Conservation (phyloP, 495 filamentous ascomycete species). For the Aspergillus bertholletiae region DNA sequence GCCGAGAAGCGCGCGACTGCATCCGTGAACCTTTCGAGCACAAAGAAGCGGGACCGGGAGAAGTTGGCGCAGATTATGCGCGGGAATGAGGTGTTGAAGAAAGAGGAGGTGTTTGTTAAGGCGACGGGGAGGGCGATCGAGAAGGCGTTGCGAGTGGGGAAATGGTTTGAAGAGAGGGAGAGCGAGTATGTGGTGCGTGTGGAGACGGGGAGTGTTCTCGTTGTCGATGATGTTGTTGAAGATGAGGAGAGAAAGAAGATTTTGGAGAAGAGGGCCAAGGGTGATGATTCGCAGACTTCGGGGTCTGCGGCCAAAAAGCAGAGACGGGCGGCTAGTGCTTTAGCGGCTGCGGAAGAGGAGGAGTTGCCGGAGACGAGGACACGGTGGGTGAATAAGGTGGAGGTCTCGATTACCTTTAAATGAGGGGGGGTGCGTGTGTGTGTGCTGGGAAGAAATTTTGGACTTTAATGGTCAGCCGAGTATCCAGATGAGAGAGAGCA, state of each 20-base stretch:
- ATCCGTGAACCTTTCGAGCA: constrained; percentile 33
- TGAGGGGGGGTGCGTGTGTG: constrained; percentile 25
- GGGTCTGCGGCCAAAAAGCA: constrained; percentile 35
- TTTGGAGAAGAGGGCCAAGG: constrained; percentile 16
- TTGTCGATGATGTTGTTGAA: constrained; percentile 68
- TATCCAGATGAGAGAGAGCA: no score
- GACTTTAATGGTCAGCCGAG: not conserved
- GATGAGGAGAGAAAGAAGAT: constrained; percentile 26
- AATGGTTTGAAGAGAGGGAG: constrained; percentile 53
- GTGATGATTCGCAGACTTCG: constrained; percentile 1
- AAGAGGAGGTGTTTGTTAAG: constrained; percentile 67
- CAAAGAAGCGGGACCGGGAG: constrained; percentile 38
- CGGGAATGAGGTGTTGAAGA: constrained; percentile 31
- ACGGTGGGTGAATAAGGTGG: constrained; percentile 62
- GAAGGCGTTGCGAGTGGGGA: constrained; percentile 60
- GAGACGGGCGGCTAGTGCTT: constrained; percentile 26
- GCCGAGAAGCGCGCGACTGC: constrained; percentile 57
- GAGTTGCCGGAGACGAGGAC: constrained; percentile 58
- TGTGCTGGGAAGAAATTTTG: not conserved
- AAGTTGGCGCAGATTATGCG: constrained; percentile 37
- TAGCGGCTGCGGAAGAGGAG: constrained; percentile 34
- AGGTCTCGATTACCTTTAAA: constrained; percentile 58
- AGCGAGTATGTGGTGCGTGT: constrained; percentile 53
- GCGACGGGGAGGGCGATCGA: constrained; percentile 78
- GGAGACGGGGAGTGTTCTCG: constrained; percentile 60